Evolutionary conservation across 2,329 filamentous ascomycete genomes (phyloP).

Genomic region (Shiraia bambusicola): DNA sequence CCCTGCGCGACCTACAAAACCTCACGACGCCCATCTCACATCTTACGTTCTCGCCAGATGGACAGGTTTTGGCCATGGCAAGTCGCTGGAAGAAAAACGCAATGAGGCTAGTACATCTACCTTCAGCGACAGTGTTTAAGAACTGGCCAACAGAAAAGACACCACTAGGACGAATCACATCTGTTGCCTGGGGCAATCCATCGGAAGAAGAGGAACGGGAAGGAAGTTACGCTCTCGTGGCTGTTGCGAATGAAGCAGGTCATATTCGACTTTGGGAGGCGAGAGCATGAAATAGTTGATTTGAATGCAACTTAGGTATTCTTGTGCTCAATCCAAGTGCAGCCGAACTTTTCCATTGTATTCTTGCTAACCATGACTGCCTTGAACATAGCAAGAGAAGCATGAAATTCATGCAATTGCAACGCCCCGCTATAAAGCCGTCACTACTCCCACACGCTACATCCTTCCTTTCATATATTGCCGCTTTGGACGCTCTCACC

Average conservation of each 20-base stretch:
- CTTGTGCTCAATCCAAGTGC: not conserved
- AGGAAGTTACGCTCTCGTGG: slow-evolving; percentile 61
- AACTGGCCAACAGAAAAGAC: slow-evolving; percentile 96
- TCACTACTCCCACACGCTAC: too few species aligned
- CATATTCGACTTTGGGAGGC: slow-evolving; percentile 87
- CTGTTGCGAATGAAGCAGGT: slow-evolving; percentile 85
- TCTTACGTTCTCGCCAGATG: slow-evolving; percentile 81
- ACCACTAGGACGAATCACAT: slow-evolving; percentile 78
- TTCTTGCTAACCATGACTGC: too few species aligned
- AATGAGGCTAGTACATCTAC: slow-evolving; percentile 82
- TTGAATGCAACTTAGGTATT: not conserved
- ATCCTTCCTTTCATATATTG: too few species aligned
- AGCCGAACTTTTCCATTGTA: not conserved
- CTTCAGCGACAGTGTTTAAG: slow-evolving; percentile 88
- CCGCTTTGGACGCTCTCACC: too few species aligned
- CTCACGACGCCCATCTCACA: slow-evolving; percentile 82
- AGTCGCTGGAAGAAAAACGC: slow-evolving; percentile 88
- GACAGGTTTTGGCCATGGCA: slow-evolving; percentile 83
- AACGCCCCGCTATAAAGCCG: too few species aligned
- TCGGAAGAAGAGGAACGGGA: slow-evolving; percentile 60
- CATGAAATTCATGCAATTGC: too few species aligned
- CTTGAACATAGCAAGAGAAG: too few species aligned
- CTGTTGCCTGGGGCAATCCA: slow-evolving; percentile 50
- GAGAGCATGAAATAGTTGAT: slow-evolving; percentile 23
- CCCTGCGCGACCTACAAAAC: slow-evolving; percentile 75